Evolutionary conservation across 2,329 filamentous ascomycete genomes (phyloP), one percentile per base, ranked within the genome.

Genomic region (Seiridium unicorne): DNA sequence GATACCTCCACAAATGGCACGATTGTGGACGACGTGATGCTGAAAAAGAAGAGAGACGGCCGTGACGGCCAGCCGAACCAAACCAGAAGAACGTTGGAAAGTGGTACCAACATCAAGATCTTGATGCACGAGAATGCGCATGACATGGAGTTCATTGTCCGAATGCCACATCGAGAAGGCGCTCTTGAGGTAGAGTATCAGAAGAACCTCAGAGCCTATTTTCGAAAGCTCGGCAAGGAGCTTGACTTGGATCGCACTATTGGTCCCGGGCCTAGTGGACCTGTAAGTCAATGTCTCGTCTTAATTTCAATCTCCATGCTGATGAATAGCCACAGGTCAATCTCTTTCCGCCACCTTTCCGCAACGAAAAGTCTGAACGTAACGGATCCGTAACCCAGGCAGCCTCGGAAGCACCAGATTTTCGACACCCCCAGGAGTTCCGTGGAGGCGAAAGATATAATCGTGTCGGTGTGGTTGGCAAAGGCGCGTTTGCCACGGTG

Each of bases 1-100:
- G 95, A 99, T 71, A 85, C 88, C 71, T 98, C 95, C 0, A 97
- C 93, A n/a, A 99, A 98, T 69, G 95, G 95, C 35, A 98, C 95
- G 3, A 81, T 92, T 61, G 92, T 98, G 60, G 93, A 98, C 74
- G 82, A 85, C 32, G 79, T 81, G 18, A 78, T 92, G 42, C 81
- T 99, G 60, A 87, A 83, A 66, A 79, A 76, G 54, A 68, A 71
- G 31, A 58, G 55, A n/a, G 55, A 58, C n/a, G 35, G 44, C 3
- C 55, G 46, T 11, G 76, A 77, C 53, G 66, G 72, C 32, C 65
- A 73, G 58, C 60, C 70, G 63, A 73, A 67, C 61, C 70, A 72
- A 42, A 79, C 71, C 63, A 80, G 66, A 64, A 82, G 89, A 63
- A 92, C 91, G 75, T 81, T 96, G 44, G 84, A 80, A 49, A 88